phyloP scores from a whole-genome alignment of 2,329 filamentous ascomycete species.

The Helicocarpus griseus region DNA sequence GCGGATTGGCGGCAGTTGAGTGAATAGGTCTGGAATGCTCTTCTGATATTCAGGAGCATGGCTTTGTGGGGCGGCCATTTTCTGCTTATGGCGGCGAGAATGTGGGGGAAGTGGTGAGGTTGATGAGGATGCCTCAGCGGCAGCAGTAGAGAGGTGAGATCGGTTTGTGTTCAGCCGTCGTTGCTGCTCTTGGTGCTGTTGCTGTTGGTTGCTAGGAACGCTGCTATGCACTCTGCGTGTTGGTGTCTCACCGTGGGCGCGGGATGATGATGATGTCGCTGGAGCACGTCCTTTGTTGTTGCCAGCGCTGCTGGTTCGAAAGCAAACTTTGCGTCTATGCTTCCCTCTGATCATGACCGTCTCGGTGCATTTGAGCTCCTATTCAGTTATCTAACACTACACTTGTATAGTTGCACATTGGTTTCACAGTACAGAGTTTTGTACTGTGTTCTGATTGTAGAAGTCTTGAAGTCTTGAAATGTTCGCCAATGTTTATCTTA shows the following conservation, averaged over 20 bases:
- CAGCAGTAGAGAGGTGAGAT: conserved; percentile 6
- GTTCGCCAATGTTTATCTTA: too few species aligned
- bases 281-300: conserved; percentile 9
- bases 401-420: too few species aligned
- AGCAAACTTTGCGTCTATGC: conserved; percentile 31
- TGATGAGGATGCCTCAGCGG: conserved; percentile 3
- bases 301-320: conserved; percentile 20
- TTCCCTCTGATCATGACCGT: conserved; percentile 14
- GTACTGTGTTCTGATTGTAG: neutral
- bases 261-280: conserved; percentile 5
- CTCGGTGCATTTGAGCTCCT: conserved; percentile 9
- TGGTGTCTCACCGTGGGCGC: neutral
- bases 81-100: conserved; percentile 1
- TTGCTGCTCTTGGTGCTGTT: conserved; percentile 3
- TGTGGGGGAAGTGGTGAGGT: neutral
- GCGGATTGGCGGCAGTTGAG: conserved; percentile 48
- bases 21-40: conserved; percentile 31
- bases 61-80: conserved; percentile 18
- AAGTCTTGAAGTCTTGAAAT: too few species aligned
- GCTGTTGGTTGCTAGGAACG: neutral
- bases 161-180: neutral
- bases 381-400: conserved; percentile 10
- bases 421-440: too few species aligned
- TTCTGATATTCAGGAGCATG: conserved; percentile 3
- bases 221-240: neutral